Evolutionary conservation across 2,329 filamentous ascomycete species (phyloP).

Genomic region (Ceratocystis cacaofunesta): DNA sequence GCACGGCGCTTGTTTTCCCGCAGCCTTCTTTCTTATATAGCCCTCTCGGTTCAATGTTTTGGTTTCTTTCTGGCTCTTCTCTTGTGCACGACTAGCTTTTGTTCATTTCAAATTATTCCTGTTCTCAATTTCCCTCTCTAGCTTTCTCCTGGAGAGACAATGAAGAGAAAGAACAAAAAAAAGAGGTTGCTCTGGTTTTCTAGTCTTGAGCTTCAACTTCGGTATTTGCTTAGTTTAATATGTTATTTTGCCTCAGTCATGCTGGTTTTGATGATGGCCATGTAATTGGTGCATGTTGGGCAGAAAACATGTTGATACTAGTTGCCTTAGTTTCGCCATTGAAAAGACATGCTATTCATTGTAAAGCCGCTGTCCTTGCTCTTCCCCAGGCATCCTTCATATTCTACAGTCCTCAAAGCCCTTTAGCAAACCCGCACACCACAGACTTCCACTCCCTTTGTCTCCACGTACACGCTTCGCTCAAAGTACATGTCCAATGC

Average conservation of each 20-base stretch:
- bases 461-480: constrained; percentile 46
- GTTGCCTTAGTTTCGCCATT: too few relatives aligned
- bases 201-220: not conserved
- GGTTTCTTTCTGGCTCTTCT: not conserved
- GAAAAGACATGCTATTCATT: too few relatives aligned
- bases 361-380: not conserved
- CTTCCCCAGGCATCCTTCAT: not conserved
- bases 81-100: not conserved
- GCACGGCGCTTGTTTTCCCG: not conserved
- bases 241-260: not conserved
- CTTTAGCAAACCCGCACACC: constrained; percentile 51
- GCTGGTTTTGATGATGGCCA: not conserved
- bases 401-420: too few relatives aligned
- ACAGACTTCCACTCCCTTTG: constrained; percentile 58
- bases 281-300: too few relatives aligned
- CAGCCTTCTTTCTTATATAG: not conserved
- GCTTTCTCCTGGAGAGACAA: too few relatives aligned
- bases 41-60: not conserved
- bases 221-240: not conserved
- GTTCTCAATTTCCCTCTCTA: too few relatives aligned
- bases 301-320: too few relatives aligned
- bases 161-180: too few relatives aligned
- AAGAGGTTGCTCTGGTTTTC: too few relatives aligned
- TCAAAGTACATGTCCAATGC: constrained; percentile 52
- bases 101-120: too few relatives aligned